phyloP scores from a whole-genome alignment of 805 yeast species.

The Candida lessepsii region DNA sequence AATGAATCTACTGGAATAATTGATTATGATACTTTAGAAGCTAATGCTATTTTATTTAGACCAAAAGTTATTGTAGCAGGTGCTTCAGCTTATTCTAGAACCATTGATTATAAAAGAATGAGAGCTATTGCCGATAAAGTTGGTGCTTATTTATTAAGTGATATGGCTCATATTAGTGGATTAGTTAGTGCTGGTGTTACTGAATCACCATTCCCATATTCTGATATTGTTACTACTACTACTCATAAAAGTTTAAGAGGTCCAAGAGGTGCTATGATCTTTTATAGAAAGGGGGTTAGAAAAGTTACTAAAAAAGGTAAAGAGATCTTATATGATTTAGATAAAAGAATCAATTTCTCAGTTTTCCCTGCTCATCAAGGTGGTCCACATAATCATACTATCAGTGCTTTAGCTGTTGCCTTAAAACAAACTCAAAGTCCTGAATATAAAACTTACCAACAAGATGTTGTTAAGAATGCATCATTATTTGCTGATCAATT shows the following conservation, averaged over 20 bases:
- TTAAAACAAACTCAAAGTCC: conserved; percentile 90
- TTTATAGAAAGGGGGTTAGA: conserved; percentile 95
- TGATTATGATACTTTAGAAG: conserved; percentile 93
- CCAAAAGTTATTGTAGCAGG: conserved; percentile 98
- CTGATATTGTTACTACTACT: conserved; percentile 97
- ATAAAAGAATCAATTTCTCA: conserved; percentile 92
- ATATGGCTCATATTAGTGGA: conserved; percentile 99
- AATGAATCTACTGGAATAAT: conserved; percentile 89
- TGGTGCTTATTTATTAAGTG: conserved; percentile 93
- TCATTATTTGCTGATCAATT: conserved; percentile 76
- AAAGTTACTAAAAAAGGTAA: conserved; percentile 84
- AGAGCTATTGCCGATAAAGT: conserved; percentile 94
- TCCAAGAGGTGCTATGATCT: conserved; percentile 99
- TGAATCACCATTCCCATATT: conserved; percentile 93
- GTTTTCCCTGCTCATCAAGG: conserved; percentile 99
- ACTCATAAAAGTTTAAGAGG: conserved; percentile 99
- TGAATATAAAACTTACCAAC: conserved; percentile 88
- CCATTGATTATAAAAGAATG: conserved; percentile 96
- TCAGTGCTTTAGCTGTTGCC: conserved; percentile 95
- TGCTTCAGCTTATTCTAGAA: conserved; percentile 95
- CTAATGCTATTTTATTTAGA: conserved; percentile 86
- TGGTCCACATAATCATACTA: conserved; percentile 99
- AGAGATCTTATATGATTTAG: conserved; percentile 87
- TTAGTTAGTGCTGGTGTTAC: conserved; percentile 93
- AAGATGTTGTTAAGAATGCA: conserved; percentile 85